Evolutionary conservation across 192 early-diverging fungal genomes (phyloP), one percentile per base, ranked within the genome.

Genomic region (Linnemannia exigua): DNA sequence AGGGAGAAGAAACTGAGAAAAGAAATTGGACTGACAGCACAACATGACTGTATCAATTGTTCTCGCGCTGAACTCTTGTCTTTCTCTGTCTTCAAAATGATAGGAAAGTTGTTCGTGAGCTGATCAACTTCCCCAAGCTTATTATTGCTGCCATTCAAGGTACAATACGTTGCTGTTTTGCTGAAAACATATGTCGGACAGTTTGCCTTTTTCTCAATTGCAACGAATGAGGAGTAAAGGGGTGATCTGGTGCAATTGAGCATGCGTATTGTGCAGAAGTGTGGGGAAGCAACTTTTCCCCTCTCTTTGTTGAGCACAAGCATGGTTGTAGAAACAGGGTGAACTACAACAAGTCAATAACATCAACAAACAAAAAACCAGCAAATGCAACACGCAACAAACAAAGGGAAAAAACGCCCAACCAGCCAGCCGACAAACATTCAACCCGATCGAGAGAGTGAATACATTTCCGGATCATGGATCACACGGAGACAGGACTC

Each of bases 111-210:
- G 85, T 91, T 51, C 54, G 67, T 61, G 76, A 88, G 6, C 72
- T 94, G 81, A 92, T 96, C 38, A 84, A 90, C 51, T 95, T 93
- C 66, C 95, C 94, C 41, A 93, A 94, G 69, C 82, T 95, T 15
- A 87, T 96, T 16, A 92, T 96, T 76, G 94, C 89, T 22, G 94
- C 92, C 22, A 88, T 95, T 67, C 94, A 96, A 77, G 95, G 92
- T 90, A 88, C 31, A 38, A 15, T 25, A 1, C 52, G 1, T 54
- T n/a, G 0, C 12, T 89, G 19, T 47, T 9, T 35, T 46, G 3
- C 20, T 69, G 37, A 35, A 35, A 41, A 20, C 19, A 15, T 6
- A 17, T 38, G 38, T 38, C 8, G n/a, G 22, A 4, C 1, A 2
- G 31, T 25, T 36, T 11, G 19, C 17, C 31, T 17, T 12, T 31